Evolutionary conservation across 2,329 filamentous ascomycete genomes (phyloP), one percentile per base, ranked within the genome.

Genomic region (Leptosphaerulina australis): DNA sequence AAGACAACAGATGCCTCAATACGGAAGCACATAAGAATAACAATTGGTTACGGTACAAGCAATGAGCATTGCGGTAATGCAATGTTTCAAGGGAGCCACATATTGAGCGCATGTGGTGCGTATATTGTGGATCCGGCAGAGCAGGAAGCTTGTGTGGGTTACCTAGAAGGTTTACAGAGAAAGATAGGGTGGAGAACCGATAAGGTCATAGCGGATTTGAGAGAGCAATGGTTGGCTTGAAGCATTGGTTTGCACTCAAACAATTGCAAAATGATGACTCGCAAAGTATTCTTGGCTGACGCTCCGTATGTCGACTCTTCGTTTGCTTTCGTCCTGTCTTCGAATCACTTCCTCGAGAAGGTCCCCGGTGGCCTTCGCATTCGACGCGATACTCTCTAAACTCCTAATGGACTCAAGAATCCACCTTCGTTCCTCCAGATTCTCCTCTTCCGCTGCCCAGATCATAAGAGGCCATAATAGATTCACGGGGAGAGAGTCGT

Each of bases 391-490:
- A 25, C 66, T 67, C 33, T 74, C 68, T 21, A 76, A 60, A 10
- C 67, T 63, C 7, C 72, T 67, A 14, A 84, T 81, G 48, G 79
- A 76, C 5, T 73, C 65, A 22, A 75, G 71, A 44, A 84, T 82
- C 81, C 81, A 83, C 5, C 57, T 63, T 36, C 79, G 70, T 58
- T 82, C 78, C 4, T 73, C 70, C 0, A 64, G 30, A 36, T 79
- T 76, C n/a, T 81, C 77, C 53, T 82, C 81, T 60, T 84, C 81
- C 7, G 76, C 77, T 0, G 81, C 81, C 54, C 80, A 73, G 77
- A 84, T 81, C 30, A 84, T 67, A 6, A 83, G 64, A 1, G 81
- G 81, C 82, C 81, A 84, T 4, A 84, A 71, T 72, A 83, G 78
- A 50, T 80, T 83, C 37, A 82, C 79, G 0, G 81, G 81, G 2